These are phyloP conservation scores for Seiridium unicorne DNA, from an alignment of 2,329 filamentous ascomycete species.

Conservation along the genomic window DNA sequence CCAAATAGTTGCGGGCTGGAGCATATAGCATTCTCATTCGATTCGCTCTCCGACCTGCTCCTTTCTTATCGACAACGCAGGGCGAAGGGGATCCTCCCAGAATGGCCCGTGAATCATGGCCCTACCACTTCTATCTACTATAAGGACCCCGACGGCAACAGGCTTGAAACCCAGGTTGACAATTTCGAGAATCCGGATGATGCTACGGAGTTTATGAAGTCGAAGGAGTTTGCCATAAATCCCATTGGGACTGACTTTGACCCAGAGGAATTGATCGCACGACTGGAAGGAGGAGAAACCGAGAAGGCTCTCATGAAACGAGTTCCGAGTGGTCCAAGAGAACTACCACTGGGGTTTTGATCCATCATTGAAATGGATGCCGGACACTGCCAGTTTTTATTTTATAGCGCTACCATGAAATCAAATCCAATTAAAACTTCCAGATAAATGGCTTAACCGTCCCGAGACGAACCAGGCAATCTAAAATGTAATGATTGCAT, in stretches of 20 bases:
- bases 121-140: conserved; percentile 47
- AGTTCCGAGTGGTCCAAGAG: conserved; percentile 16
- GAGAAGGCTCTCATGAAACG: conserved; percentile 23
- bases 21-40: conserved; percentile 41
- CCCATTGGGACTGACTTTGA: conserved; percentile 43
- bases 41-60: conserved; percentile 31
- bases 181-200: conserved; percentile 37
- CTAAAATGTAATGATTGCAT: no score
- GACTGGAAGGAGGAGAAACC: conserved; percentile 21
- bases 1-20: conserved; percentile 28
- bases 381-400: no score
- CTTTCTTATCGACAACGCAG: conserved; percentile 35
- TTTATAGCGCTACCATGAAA: no score
- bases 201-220: conserved; percentile 36
- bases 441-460: no score
- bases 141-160: conserved; percentile 46
- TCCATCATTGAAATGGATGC: no score
- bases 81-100: conserved; percentile 32
- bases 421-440: no score
- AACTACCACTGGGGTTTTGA: no score
- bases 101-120: conserved; percentile 47
- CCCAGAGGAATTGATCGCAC: conserved; percentile 36
- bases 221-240: conserved; percentile 35
- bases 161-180: conserved; percentile 45
- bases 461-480: no score